Conservation (phyloP, 768 basidiomycete species). For the Boletus sensibilis region DNA sequence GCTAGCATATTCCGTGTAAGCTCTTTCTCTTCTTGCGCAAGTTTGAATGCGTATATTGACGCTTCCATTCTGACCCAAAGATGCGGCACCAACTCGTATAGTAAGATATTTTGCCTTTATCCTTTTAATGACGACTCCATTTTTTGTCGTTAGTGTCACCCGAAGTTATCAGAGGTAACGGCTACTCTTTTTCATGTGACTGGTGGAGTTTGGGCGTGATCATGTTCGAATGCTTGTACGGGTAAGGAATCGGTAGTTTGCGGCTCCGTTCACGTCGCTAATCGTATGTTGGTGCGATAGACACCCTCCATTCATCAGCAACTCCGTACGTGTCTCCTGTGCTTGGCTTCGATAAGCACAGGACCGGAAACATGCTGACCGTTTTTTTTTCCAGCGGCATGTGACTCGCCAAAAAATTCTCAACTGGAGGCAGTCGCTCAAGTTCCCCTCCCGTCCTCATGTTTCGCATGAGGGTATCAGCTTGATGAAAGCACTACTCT, state of each 20-base stretch:
- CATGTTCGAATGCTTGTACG: slow-evolving; percentile 93
- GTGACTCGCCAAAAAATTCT: slow-evolving; percentile 96
- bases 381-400: slow-evolving; percentile 59
- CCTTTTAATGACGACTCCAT: slow-evolving; percentile 28
- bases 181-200: slow-evolving; percentile 92
- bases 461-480: slow-evolving; percentile 86
- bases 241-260: slow-evolving; percentile 49
- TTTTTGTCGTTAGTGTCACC: slow-evolving; percentile 66
- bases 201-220: slow-evolving; percentile 99
- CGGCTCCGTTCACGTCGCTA: slow-evolving; percentile 27
- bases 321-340: slow-evolving; percentile 58
- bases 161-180: slow-evolving; percentile 86
- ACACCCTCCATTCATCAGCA: slow-evolving; percentile 95
- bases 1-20: slow-evolving; percentile 89
- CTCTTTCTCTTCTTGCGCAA: slow-evolving; percentile 24
- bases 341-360: slow-evolving; percentile 21
- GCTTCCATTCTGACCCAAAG: slow-evolving; percentile 44
- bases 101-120: slow-evolving; percentile 46
- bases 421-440: slow-evolving; percentile 88
- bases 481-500: slow-evolving; percentile 85
- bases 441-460: slow-evolving; percentile 80
- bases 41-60: slow-evolving; percentile 16
- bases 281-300: slow-evolving; percentile 40
- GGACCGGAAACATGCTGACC: slow-evolving; percentile 17
- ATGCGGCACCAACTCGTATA: slow-evolving; percentile 85